A percentile compares a stretch with the other conserved stretches of the same genome.
phyloP scores from a whole-genome alignment of 2,329 filamentous ascomycete species.

The Epichloe coenophiala region DNA sequence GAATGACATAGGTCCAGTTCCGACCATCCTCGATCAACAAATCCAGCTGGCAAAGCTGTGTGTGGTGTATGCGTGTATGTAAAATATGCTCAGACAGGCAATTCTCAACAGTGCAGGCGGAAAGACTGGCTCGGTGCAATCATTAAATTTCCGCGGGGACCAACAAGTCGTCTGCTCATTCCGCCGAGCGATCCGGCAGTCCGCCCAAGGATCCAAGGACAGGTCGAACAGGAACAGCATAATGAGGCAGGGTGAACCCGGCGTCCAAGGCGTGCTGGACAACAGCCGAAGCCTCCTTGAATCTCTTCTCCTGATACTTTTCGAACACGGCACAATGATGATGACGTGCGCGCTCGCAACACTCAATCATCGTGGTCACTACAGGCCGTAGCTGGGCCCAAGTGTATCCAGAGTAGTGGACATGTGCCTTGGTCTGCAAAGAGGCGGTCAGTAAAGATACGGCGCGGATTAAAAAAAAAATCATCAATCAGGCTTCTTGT shows the following conservation, averaged over 20 bases:
- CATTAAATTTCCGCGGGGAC: constrained; percentile 15
- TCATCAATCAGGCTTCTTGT: too few relatives aligned
- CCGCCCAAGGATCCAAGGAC: constrained; percentile 10
- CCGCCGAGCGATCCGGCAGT: constrained; percentile 14
- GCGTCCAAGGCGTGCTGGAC: constrained; percentile 62
- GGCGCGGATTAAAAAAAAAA: background rate
- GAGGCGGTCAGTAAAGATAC: background rate
- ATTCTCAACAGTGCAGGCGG: background rate
- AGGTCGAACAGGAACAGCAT: constrained; percentile 24
- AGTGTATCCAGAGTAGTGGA: constrained; percentile 90
- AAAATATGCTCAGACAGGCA: background rate
- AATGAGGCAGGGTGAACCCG: constrained; percentile 38
- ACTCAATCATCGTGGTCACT: constrained; percentile 69
- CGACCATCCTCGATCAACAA: background rate
- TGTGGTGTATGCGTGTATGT: background rate
- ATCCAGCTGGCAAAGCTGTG: background rate
- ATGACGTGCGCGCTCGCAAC: constrained; percentile 65
- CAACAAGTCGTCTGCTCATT: constrained; percentile 15
- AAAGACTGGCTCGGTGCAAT: background rate
- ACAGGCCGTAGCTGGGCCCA: constrained; percentile 69
- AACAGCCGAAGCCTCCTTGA: constrained; percentile 70
- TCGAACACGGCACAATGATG: constrained; percentile 83
- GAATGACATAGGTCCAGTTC: background rate
- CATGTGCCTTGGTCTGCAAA: constrained; percentile 60
- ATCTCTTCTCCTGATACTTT: constrained; percentile 81